Evolutionary conservation across 176 grass and related monocot species (phyloP), one percentile per base, ranked within the genome.

Genomic region (Saccharum spontaneum): DNA sequence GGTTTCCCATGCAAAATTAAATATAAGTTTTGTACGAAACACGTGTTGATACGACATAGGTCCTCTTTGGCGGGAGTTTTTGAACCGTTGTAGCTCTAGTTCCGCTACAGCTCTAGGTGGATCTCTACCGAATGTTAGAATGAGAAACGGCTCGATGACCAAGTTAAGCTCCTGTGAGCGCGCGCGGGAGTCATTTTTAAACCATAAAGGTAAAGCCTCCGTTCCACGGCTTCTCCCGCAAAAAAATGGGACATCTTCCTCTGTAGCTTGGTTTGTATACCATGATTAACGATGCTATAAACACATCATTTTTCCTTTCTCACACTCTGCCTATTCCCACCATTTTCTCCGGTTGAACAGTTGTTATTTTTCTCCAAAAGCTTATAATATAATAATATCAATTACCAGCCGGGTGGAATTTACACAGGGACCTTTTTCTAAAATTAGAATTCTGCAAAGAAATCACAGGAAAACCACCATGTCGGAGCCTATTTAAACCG

Each of bases 401-500:
- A 50, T 38, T 72, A 33, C 34, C 36, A 67, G 33, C 54, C 22
- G 11, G 16, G 2, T 77, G 4, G 6, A 69, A 66, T 23, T 84
- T 16, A 69, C 10, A 15, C 0, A 50, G 45, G 69, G 82, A 60
- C 69, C 80, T 12, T 2, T 62, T 15, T 75, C 15, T 39, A 76
- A 85, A 75, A 60, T 68, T 46, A 48, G 41, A 48, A 30, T 68
- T 80, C 67, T 46, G 1, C 10, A 28, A 72, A 48, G 34, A 72
- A n/a, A 76, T 15, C 1, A n/a, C 2, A 69, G 71, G 3, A 73
- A 69, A 38, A 1, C 14, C 2, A 24, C n/a, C 69, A 36, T 74
- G 45, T 85, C 76, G 80, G 84, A 38, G 75, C 65, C 64, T 85
- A 85, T 81, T 89, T 85, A 81, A 81, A 76, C 12, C 40, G 6